Evolutionary conservation across 1,139 yeast species (phyloP).

Genomic region (Hemisphaericaspora xylofermentans): DNA sequence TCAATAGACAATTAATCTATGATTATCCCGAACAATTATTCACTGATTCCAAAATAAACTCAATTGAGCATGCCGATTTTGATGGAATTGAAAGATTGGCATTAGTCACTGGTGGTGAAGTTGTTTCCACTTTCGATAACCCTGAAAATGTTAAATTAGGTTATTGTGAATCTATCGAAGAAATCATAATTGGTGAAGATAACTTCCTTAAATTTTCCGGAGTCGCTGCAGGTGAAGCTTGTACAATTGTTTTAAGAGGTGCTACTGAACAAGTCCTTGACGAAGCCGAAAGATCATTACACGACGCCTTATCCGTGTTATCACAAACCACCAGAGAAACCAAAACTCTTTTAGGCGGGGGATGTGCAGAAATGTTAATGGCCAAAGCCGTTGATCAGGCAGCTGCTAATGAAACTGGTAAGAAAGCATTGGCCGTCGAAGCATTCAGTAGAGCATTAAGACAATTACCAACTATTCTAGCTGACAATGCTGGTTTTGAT

Average conservation of each 20-base stretch:
- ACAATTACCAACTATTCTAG: slow-evolving; percentile 91
- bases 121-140: slow-evolving; percentile 91
- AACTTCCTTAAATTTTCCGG: slow-evolving; percentile 87
- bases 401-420: slow-evolving; percentile 92
- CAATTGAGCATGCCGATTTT: slow-evolving; percentile 97
- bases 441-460: slow-evolving; percentile 92
- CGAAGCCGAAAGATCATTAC: slow-evolving; percentile 96
- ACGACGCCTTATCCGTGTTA: slow-evolving; percentile 92
- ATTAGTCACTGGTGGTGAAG: slow-evolving; percentile 96
- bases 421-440: slow-evolving; percentile 91
- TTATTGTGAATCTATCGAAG: slow-evolving; percentile 86
- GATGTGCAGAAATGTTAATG: slow-evolving; percentile 98
- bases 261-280: slow-evolving; percentile 95
- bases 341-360: slow-evolving; percentile 96
- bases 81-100: slow-evolving; percentile 98
- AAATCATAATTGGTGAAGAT: slow-evolving; percentile 88
- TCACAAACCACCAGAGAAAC: slow-evolving; percentile 95
- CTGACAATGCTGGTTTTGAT: slow-evolving; percentile 97
- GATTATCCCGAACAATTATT: slow-evolving; percentile 97
- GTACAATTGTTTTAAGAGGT: slow-evolving; percentile 94
- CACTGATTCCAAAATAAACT: slow-evolving; percentile 81
- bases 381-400: slow-evolving; percentile 95
- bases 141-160: slow-evolving; percentile 88
- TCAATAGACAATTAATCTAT: slow-evolving; percentile 92
- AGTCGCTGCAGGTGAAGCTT: slow-evolving; percentile 93